phyloP scores from a whole-genome alignment of 345 rosid genomes.

The Corchorus capsularis region DNA sequence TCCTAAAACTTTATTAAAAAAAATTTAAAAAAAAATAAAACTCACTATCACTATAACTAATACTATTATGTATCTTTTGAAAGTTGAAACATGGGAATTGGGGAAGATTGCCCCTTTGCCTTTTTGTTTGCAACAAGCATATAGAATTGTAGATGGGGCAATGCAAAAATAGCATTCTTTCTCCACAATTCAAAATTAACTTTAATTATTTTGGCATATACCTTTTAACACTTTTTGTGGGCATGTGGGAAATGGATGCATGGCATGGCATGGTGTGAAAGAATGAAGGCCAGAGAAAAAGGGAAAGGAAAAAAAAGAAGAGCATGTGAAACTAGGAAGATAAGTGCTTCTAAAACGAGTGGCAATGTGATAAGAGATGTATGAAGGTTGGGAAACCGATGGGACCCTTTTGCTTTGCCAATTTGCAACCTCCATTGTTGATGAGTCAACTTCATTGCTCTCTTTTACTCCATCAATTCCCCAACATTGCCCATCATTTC shows the following conservation, averaged over 20 bases:
- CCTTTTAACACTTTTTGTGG: slow-evolving; percentile 22
- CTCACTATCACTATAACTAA: too few species aligned
- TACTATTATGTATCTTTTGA: too few species aligned
- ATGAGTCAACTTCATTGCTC: slow-evolving; percentile 64
- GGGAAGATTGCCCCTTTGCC: neutral
- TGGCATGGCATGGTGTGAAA: slow-evolving; percentile 26
- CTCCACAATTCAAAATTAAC: slow-evolving; percentile 14
- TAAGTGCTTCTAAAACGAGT: slow-evolving; percentile 31
- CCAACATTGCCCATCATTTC: slow-evolving; percentile 46
- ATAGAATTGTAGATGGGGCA: neutral
- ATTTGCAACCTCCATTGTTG: slow-evolving; percentile 43
- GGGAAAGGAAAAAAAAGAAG: neutral
- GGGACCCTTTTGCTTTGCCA: slow-evolving; percentile 54
- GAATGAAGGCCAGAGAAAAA: slow-evolving; percentile 18
- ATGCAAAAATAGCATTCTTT: neutral
- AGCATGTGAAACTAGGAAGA: slow-evolving; percentile 36
- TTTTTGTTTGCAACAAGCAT: slow-evolving; percentile 7
- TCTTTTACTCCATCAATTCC: slow-evolving; percentile 39
- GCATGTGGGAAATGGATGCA: neutral
- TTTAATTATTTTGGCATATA: neutral
- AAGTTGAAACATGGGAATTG: slow-evolving; percentile 24
- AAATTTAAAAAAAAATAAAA: too few species aligned
- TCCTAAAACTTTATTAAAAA: too few species aligned
- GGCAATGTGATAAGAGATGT: slow-evolving; percentile 50
- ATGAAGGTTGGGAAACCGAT: slow-evolving; percentile 50